phyloP scores from a whole-genome alignment of 257 asterid species.

The Solanum acaule region DNA sequence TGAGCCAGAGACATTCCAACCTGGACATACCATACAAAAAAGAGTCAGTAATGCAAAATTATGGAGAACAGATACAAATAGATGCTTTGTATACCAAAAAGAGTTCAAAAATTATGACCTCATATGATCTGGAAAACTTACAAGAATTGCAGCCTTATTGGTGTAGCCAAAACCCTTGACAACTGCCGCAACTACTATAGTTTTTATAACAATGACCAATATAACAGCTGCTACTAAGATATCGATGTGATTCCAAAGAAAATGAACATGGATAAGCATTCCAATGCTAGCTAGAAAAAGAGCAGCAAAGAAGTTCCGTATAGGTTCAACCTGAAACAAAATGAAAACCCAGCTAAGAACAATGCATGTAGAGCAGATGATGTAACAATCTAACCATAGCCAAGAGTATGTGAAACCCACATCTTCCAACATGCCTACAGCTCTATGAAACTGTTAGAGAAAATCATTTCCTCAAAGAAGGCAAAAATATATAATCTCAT shows the following conservation, averaged over 20 bases:
- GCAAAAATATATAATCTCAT: background rate
- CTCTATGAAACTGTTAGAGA: background rate
- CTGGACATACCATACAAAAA: conserved; percentile 19
- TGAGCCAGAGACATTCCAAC: conserved; percentile 92
- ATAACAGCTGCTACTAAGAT: conserved; percentile 73
- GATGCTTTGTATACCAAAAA: background rate
- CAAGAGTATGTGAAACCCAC: background rate
- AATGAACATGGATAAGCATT: conserved; percentile 77
- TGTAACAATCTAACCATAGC: background rate
- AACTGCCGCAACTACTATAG: conserved; percentile 49
- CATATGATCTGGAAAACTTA: conserved; percentile 17
- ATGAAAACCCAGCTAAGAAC: conserved; percentile 16
- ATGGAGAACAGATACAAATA: background rate
- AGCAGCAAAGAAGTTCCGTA: conserved; percentile 77
- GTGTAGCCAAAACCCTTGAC: conserved; percentile 81
- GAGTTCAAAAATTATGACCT: background rate
- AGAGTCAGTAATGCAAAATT: background rate
- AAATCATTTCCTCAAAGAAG: background rate
- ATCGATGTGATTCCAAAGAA: conserved; percentile 85
- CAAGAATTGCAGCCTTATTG: conserved; percentile 67
- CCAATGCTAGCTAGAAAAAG: conserved; percentile 88
- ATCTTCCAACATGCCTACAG: background rate
- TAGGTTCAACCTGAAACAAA: conserved; percentile 68
- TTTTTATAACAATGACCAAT: conserved; percentile 58
- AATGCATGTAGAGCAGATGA: background rate